Conservation (phyloP, 169 alveolate genomes). For the Babesia ovis region DNA sequence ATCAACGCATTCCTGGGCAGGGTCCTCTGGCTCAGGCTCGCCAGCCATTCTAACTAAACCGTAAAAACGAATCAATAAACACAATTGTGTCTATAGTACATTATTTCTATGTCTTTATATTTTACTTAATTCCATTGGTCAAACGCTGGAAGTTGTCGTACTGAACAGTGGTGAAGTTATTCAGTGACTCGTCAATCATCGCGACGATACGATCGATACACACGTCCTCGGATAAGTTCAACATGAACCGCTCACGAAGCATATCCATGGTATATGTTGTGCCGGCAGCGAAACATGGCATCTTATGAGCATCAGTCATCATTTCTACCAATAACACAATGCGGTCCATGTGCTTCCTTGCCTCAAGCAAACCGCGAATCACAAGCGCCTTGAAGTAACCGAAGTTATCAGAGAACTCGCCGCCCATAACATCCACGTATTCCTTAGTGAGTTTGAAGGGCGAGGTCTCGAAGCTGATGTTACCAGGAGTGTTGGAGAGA, state of each 20-base stretch:
- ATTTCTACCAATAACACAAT: slow-evolving; percentile 84
- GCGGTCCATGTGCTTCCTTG: slow-evolving; percentile 87
- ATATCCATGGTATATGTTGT: slow-evolving; percentile 76
- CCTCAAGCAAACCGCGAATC: slow-evolving; percentile 85
- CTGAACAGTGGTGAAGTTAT: slow-evolving; percentile 92
- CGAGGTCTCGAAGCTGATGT: slow-evolving; percentile 92
- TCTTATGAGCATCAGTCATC: slow-evolving; percentile 89
- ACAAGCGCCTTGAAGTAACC: slow-evolving; percentile 85
- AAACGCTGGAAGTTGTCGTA: slow-evolving; percentile 94
- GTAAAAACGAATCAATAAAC: not conserved
- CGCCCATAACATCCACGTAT: slow-evolving; percentile 92
- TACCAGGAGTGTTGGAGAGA: slow-evolving; percentile 95
- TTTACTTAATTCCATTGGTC: slow-evolving; percentile 90
- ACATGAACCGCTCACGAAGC: slow-evolving; percentile 82
- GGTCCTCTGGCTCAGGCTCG: not conserved
- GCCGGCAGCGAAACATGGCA: slow-evolving; percentile 87
- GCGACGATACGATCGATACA: slow-evolving; percentile 84
- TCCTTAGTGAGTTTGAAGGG: slow-evolving; percentile 96
- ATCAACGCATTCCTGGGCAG: slow-evolving; percentile 18
- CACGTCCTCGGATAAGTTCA: slow-evolving; percentile 80
- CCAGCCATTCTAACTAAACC: not conserved
- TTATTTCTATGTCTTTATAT: no score
- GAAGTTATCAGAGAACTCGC: slow-evolving; percentile 87
- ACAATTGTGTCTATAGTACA: not conserved
- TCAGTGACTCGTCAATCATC: slow-evolving; percentile 87